Evolutionary conservation across 169 alveolate species (phyloP).

Genomic region (Hepatocystis sp.): DNA sequence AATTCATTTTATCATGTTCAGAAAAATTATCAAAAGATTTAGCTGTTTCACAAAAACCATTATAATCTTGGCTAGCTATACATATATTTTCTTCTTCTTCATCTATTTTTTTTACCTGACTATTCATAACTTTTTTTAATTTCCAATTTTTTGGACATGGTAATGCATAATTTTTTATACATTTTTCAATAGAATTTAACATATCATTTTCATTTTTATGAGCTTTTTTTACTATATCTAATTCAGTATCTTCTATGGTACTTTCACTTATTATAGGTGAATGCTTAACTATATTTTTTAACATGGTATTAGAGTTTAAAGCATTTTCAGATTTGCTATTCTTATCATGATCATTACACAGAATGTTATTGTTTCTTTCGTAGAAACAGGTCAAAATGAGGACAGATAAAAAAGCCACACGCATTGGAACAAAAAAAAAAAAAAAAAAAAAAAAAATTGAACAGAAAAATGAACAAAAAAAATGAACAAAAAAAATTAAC

Average conservation of each 20-base stretch:
- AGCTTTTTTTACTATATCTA: slow-evolving; percentile 41
- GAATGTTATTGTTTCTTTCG: no score
- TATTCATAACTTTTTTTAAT: no score
- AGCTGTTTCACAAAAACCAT: slow-evolving; percentile 61
- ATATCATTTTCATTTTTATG: slow-evolving; percentile 70
- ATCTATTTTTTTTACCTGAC: slow-evolving; percentile 5
- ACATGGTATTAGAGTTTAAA: slow-evolving; percentile 44
- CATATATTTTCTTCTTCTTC: slow-evolving; percentile 34
- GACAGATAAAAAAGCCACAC: slow-evolving; percentile 1
- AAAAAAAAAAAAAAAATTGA: slow-evolving; percentile 2
- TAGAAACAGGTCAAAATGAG: no score
- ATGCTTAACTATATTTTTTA: slow-evolving; percentile 59
- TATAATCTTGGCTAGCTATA: slow-evolving; percentile 40
- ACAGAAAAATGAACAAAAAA: not conserved
- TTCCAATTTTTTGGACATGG: slow-evolving; percentile 76
- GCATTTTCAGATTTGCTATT: slow-evolving; percentile 21
- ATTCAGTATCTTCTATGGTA: slow-evolving; percentile 54
- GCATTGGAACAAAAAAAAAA: not conserved
- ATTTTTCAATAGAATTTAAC: slow-evolving; percentile 16
- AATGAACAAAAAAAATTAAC: not conserved
- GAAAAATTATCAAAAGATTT: slow-evolving; percentile 61
- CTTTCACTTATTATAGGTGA: slow-evolving; percentile 59
- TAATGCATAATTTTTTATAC: slow-evolving; percentile 73
- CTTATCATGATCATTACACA: slow-evolving; percentile 15
- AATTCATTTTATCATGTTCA: slow-evolving; percentile 44